Base-by-base conservation (phyloP, 225 moss, liverwort and hornwort genomes). In the Climacium dendroides region DNA sequence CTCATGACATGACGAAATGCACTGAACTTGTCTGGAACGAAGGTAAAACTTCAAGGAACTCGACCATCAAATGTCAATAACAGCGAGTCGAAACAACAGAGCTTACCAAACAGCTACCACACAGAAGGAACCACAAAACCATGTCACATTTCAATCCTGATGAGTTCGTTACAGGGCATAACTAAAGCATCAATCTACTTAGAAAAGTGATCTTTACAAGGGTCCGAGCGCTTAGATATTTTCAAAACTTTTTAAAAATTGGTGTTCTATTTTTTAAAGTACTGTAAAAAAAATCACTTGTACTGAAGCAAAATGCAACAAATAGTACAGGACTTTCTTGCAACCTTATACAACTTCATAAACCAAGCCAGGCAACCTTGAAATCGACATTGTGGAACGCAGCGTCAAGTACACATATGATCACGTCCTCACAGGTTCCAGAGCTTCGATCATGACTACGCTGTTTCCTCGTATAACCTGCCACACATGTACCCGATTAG, bases 391-490 rank as follows among this genome's bases (percentile, higher is more conserved):
- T 39, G 48, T 34, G 48, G 64, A 67, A 64, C 19, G 22, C 85
- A 85, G 50, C 74, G 50, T 32, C 12, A 48, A 55, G 35, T 37
- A 29, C 54, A 10, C 41, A 74, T 66, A 75, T 29, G 61, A 86
- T 80, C 89, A 75, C 62, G n/a, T 83, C 74, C 83, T 86, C 28
- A 89, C 97, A 88, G 95, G 90, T 89, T 97, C 98, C 53, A 99
- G 93, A 80, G 98, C 97, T 90, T 99, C 97, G 76, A 99, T 99
- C 94, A 99, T 99, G 45, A 99, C 97, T 24, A 97, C 98, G 55
- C 98, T 98, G 74, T 98, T 98, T 19, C 98, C 98, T 85, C 98
- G 96, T 47, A 97, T 95, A 41, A 98, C 98, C 97, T 97, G 95
- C 85, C 66, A 85, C 78, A 79, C 19, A 87, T 18, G 69, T 61